Evolutionary conservation across 306 rosid species (phyloP), one percentile per base, ranked within the genome.

Genomic region (Fragaria nilgerrensis): DNA sequence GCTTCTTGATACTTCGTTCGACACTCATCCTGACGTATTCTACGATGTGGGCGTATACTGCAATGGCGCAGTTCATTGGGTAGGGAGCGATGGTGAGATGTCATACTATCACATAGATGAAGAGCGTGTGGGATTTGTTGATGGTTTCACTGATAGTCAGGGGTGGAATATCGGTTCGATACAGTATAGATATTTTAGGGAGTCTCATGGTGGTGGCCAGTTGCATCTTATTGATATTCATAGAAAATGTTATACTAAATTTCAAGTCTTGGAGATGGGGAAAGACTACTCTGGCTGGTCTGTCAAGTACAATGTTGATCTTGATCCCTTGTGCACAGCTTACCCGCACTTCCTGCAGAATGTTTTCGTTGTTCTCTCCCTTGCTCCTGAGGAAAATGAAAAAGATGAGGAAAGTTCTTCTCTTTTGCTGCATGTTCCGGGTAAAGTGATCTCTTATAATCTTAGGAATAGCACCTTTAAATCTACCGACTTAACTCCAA

Each of bases 271-370:
- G 36, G 36, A 59, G 36, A 59, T 11, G 65, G 65, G 34, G 15
- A 25, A 27, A 59, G 36, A 59, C 64, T 58, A 58, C 65, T 59
- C 36, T 59, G 65, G 65, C 7, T 59, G 65, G 65, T 59, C 25
- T 58, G 15, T 13, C 64, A 58, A 58, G 34, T 58, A 58, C 36
- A 23, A 59, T 59, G 65, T 59, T 59, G 65, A 59, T 9, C 65
- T 59, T 11, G 65, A 22, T 23, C 64, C 32, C 64, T n/a, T 58
- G 11, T 23, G 15, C 15, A 58, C 64, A 0, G 2, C 36, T 25
- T 4, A 9, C 16, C 34, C 34, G 36, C 34, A 4, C 16, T 3
- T 23, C 34, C 16, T 0, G 9, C 7, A 1, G 7, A 0, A 10
- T 9, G 0, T 0, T 1, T 22, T 9, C 2, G 17, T 1, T 59